Evolutionary conservation across 352 stramenopile genomes (phyloP).

Genomic region (Elongisporangium undulatum): DNA sequence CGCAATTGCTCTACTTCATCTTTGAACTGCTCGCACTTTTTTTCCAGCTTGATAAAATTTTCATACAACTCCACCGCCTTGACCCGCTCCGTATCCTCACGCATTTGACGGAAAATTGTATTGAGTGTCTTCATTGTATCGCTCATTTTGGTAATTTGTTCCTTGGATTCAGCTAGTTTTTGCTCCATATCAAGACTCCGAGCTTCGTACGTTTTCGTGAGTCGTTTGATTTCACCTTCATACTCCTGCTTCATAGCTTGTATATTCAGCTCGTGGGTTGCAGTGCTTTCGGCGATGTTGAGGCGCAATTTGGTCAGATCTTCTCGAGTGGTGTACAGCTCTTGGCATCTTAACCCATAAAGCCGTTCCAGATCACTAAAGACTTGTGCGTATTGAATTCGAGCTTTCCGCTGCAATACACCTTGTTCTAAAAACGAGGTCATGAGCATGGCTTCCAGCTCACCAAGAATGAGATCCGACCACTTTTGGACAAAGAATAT

Average conservation of each 20-base stretch:
- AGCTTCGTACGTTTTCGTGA: slow-evolving; percentile 42
- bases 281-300: slow-evolving; percentile 24
- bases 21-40: slow-evolving; percentile 47
- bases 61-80: slow-evolving; percentile 87
- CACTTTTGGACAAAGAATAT: slow-evolving; percentile 90
- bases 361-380: slow-evolving; percentile 73
- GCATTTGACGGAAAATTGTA: slow-evolving; percentile 92
- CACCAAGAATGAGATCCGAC: slow-evolving; percentile 81
- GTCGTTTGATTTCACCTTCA: slow-evolving; percentile 44
- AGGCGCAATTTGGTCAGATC: slow-evolving; percentile 31
- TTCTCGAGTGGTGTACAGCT: slow-evolving; percentile 26
- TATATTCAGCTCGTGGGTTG: slow-evolving; percentile 31
- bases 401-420: slow-evolving; percentile 67
- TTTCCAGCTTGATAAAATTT: slow-evolving; percentile 68
- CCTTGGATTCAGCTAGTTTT: slow-evolving; percentile 59
- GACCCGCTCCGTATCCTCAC: slow-evolving; percentile 86
- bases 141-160: slow-evolving; percentile 86
- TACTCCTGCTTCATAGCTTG: slow-evolving; percentile 41
- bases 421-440: slow-evolving; percentile 89
- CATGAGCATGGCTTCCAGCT: slow-evolving; percentile 86
- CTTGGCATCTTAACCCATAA: slow-evolving; percentile 27
- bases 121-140: slow-evolving; percentile 93
- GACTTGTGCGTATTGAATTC: slow-evolving; percentile 68
- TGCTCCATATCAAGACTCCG: slow-evolving; percentile 65
- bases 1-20: slow-evolving; percentile 64